Conservation (phyloP, 495 filamentous ascomycete genomes). For the Tuber indicum region DNA sequence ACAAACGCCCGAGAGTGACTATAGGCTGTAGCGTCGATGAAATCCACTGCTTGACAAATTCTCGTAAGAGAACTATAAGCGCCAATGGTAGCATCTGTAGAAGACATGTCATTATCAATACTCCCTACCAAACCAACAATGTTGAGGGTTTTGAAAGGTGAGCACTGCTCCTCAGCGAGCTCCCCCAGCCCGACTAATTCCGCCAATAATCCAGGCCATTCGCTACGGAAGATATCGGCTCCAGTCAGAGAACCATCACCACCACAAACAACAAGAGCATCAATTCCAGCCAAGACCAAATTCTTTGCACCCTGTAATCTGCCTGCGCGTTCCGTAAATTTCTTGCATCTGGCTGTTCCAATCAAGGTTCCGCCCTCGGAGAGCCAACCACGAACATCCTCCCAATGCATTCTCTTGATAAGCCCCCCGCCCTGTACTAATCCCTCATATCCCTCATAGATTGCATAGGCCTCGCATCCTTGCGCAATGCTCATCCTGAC, state of each 20-base stretch:
- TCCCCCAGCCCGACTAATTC: constrained; percentile 70
- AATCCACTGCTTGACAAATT: constrained; percentile 91
- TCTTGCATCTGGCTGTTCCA: constrained; percentile 84
- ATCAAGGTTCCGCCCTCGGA: constrained; percentile 95
- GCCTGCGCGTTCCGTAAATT: constrained; percentile 79
- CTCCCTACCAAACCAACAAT: constrained; percentile 94
- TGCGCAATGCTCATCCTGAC: constrained; percentile 84
- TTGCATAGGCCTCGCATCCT: constrained; percentile 78
- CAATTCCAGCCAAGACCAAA: constrained; percentile 83
- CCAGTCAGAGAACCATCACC: constrained; percentile 97
- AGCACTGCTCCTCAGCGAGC: constrained; percentile 60
- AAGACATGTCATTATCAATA: constrained; percentile 97
- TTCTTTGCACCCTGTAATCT: constrained; percentile 84
- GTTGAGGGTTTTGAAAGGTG: constrained; percentile 73
- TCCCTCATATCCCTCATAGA: constrained; percentile 96
- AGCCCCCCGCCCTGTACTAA: constrained; percentile 81
- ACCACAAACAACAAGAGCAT: constrained; percentile 93
- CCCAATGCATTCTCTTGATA: constrained; percentile 83
- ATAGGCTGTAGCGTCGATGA: constrained; percentile 91
- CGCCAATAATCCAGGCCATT: constrained; percentile 80
- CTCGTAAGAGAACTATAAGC: constrained; percentile 87
- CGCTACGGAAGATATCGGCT: constrained; percentile 82
- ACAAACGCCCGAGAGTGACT: constrained; percentile 98
- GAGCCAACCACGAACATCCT: constrained; percentile 89
- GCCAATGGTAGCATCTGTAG: constrained; percentile 95